Base-by-base conservation (phyloP, 352 stramenopile species). In the Globisporangium perplexum region DNA sequence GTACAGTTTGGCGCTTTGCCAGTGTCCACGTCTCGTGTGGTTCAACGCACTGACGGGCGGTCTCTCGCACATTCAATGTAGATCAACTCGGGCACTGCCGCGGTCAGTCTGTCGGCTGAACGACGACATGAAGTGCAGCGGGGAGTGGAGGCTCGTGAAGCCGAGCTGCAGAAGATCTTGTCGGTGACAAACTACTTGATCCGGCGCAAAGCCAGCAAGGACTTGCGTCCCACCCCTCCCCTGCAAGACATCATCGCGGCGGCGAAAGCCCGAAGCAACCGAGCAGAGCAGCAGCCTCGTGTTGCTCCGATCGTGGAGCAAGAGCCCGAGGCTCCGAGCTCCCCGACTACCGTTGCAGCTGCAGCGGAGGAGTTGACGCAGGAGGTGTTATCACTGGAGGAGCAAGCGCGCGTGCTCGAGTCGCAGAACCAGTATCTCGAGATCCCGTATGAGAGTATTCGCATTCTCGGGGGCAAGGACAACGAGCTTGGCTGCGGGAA, bases 401-500 rank as follows among this genome's bases (percentile, higher is more conserved):
- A 90, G 49, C 80, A 95, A 45, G 83, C 83, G 12, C 80, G 83
- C 11, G 77, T 91, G 31, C 64, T 95, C n/a, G 78, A 92, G 60
- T 83, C 78, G 15, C 82, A 95, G 60, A 93, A 95, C 54, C 61
- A 88, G 54, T 95, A 95, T 47, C 38, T 95, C 38, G 85, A 95
- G 46, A 93, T 95, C 53, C 77, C 83, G 6, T 91, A 90, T 53
- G 83, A 93, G 55, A 93, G 79, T 42, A 95, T 95, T 61, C 75
- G 88, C 47, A 90, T 95, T 17, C 71, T 95, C 17, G 69, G 74
- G 23, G 85, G 85, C 26, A 93, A 92, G 47, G 85, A 93, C 57
- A 95, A 95, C 57, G 85, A 95, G 46, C 64, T 95, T 17, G 85
- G 85, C 3, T 91, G 80, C 38, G 85, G 85, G 24, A 95, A 95